Evolutionary conservation across 257 asterid genomes (phyloP).

Genomic region (Solanum virginianum): DNA sequence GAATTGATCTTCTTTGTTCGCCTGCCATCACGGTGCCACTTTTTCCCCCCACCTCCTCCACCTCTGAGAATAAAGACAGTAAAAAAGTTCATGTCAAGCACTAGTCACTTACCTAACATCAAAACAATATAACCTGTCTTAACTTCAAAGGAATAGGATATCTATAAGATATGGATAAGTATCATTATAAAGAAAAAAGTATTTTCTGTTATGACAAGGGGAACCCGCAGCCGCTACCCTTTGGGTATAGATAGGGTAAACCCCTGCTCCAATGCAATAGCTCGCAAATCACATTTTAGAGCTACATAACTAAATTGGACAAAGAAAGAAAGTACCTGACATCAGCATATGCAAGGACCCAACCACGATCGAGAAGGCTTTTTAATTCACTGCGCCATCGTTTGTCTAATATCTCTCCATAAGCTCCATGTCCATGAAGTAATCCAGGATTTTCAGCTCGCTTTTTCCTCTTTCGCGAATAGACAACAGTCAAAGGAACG

Average conservation of each 20-base stretch:
- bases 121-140: neutral
- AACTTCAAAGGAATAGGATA: neutral
- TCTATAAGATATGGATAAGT: neutral
- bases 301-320: neutral
- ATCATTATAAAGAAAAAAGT: neutral
- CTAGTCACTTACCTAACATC: neutral
- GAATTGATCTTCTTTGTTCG: slow-evolving; percentile 58
- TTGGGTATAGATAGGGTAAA: too few relatives aligned
- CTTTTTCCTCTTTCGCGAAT: slow-evolving; percentile 54
- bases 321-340: slow-evolving; percentile 43
- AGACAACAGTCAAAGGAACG: slow-evolving; percentile 74
- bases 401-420: slow-evolving; percentile 86
- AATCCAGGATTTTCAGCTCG: slow-evolving; percentile 69
- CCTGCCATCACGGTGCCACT: slow-evolving; percentile 83
- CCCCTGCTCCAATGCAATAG: too few relatives aligned
- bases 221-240: too few relatives aligned
- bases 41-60: slow-evolving; percentile 81
- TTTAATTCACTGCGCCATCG: slow-evolving; percentile 58
- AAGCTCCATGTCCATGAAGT: slow-evolving; percentile 94
- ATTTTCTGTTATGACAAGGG: too few relatives aligned
- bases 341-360: slow-evolving; percentile 95
- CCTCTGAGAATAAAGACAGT: slow-evolving; percentile 41
- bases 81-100: neutral
- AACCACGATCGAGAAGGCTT: slow-evolving; percentile 97
- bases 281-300: neutral